phyloP scores from a whole-genome alignment of 1,284 basidiomycete genomes.

The Boletellus deceptivus region DNA sequence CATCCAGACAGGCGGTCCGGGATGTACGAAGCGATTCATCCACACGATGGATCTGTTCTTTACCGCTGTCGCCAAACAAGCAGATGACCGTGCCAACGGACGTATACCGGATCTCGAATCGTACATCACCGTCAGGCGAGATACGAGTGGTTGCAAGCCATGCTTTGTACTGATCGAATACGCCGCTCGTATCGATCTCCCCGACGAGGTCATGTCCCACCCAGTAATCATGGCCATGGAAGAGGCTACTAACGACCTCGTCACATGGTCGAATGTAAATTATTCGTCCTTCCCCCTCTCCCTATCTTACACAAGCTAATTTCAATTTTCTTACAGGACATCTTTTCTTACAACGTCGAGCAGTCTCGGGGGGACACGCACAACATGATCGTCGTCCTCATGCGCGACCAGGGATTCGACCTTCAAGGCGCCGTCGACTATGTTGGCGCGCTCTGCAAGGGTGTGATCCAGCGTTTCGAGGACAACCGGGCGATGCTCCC shows the following conservation, averaged over 20 bases:
- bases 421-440: conserved; percentile 54
- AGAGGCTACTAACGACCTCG: conserved; percentile 54
- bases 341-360: conserved; percentile 63
- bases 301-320: background rate
- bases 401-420: conserved; percentile 46
- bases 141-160: conserved; percentile 58
- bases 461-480: conserved; percentile 47
- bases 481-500: conserved; percentile 45
- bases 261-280: conserved; percentile 59
- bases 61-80: conserved; percentile 51
- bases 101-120: conserved; percentile 53
- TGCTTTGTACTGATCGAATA: conserved; percentile 63
- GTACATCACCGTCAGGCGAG: conserved; percentile 55
- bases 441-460: conserved; percentile 49
- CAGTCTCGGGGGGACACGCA: conserved; percentile 55
- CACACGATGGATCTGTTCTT: conserved; percentile 55
- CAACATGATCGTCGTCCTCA: conserved; percentile 60
- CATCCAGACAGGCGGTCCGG: conserved; percentile 46
- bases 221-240: conserved; percentile 50
- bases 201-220: conserved; percentile 53
- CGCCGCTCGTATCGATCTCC: conserved; percentile 52
- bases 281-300: background rate
- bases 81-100: conserved; percentile 48
- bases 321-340: conserved; percentile 40
- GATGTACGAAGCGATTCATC: conserved; percentile 55